Percentiles rank a stretch among this genome's conserved stretches.
Conservation (phyloP, 352 stramenopile species). For the Globisporangium rhizosaccharum region DNA sequence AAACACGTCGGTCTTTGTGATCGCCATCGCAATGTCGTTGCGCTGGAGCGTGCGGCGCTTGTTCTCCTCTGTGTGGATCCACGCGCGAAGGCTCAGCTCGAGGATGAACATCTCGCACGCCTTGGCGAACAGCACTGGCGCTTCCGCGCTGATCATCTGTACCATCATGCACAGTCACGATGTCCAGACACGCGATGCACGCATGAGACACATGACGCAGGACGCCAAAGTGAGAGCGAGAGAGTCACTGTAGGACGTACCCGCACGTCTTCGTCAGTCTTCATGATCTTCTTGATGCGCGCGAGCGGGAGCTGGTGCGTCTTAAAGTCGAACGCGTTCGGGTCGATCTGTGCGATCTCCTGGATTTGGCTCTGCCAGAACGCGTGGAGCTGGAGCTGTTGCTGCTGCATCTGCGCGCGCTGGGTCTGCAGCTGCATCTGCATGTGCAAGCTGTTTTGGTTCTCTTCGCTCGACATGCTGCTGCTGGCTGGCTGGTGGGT, state of each 20-base stretch:
- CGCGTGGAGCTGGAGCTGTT: conserved; percentile 76
- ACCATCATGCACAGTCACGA: conserved; percentile 3
- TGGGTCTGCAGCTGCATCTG: conserved; percentile 85
- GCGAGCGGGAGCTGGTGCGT: conserved; percentile 89
- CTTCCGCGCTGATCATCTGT: conserved; percentile 92
- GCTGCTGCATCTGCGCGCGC: conserved; percentile 84
- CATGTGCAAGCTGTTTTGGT: conserved; percentile 74
- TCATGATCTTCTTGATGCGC: conserved; percentile 96
- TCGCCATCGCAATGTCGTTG: conserved; percentile 87
- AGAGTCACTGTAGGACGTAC: conserved; percentile 15
- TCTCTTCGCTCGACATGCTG: conserved; percentile 58
- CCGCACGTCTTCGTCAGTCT: conserved; percentile 91
- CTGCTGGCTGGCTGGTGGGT: background rate
- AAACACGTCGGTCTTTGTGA: conserved; percentile 90
- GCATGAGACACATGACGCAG: too few species aligned
- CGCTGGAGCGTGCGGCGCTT: conserved; percentile 91
- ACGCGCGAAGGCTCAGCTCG: conserved; percentile 85
- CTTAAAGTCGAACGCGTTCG: conserved; percentile 84
- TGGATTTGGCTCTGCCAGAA: conserved; percentile 89
- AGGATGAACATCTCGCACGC: conserved; percentile 94
- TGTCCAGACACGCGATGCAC: background rate
- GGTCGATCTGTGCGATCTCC: conserved; percentile 86
- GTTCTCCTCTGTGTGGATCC: conserved; percentile 90
- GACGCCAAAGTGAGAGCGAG: too few species aligned
- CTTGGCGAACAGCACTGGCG: conserved; percentile 91